A percentile compares a stretch with the other conserved stretches of the same genome.
Conservation (phyloP, 2,329 filamentous ascomycete species). For the Hyphodiscus sp. region DNA sequence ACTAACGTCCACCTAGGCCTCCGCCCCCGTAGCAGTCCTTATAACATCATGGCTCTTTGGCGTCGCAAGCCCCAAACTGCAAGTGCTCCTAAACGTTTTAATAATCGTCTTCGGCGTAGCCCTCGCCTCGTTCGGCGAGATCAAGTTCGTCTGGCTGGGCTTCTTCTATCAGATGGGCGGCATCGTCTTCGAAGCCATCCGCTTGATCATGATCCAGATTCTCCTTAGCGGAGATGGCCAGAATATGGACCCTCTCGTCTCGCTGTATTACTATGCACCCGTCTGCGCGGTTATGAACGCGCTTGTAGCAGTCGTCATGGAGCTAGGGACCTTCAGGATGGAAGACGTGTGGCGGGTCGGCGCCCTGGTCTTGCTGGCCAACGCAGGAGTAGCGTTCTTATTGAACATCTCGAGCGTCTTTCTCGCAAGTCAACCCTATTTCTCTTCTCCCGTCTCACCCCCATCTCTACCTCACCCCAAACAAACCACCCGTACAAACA, state of each 20-base stretch:
- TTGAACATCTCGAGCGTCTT: constrained; percentile 80
- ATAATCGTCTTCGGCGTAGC: constrained; percentile 89
- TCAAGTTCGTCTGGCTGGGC: constrained; percentile 76
- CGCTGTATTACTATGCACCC: constrained; percentile 81
- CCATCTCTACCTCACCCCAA: no score
- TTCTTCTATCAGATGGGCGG: constrained; percentile 72
- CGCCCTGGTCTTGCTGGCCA: constrained; percentile 62
- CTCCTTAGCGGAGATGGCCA: constrained; percentile 64
- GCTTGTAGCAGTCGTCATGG: constrained; percentile 61
- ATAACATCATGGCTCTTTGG: constrained; percentile 82
- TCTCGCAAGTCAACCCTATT: constrained; percentile 48
- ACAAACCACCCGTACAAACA: no score
- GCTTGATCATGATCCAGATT: constrained; percentile 76
- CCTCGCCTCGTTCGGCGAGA: constrained; percentile 89
- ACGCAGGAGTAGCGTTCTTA: constrained; percentile 70
- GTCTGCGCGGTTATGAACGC: constrained; percentile 76
- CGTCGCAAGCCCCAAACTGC: constrained; percentile 73
- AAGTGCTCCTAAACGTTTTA: constrained; percentile 82
- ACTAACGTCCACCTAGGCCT: constrained; percentile 52
- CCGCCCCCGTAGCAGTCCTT: constrained; percentile 85
- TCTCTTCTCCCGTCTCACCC: no score
- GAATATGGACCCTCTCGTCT: constrained; percentile 88
- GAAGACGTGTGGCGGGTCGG: constrained; percentile 66
- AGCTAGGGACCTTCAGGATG: constrained; percentile 61
- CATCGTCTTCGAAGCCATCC: constrained; percentile 72